Percentiles rank a stretch among this genome's conserved stretches.
These are phyloP conservation scores for Microbotryum violaceum DNA, from an alignment of 1,284 basidiomycete species.

Conservation along the genomic window DNA sequence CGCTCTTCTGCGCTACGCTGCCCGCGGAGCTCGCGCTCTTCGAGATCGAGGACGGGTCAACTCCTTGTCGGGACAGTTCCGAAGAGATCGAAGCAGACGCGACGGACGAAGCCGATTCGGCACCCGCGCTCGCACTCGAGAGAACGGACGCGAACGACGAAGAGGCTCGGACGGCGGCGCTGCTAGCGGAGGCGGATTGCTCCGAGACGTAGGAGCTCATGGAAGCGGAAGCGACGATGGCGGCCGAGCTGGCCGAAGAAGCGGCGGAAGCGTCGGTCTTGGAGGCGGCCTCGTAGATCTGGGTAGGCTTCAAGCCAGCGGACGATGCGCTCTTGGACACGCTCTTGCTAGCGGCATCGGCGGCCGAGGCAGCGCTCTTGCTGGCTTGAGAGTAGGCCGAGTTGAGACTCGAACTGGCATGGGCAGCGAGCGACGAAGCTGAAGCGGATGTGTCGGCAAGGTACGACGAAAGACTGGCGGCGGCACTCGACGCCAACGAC, in stretches of 20 bases:
- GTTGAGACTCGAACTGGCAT: constrained; percentile 8
- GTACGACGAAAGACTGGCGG: constrained; percentile 10
- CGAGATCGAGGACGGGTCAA: constrained; percentile 15
- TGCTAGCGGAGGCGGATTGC: background rate
- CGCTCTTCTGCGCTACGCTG: constrained; percentile 10
- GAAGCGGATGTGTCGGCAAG: constrained; percentile 9
- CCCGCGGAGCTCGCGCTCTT: constrained; percentile 15
- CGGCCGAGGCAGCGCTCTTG: constrained; percentile 9
- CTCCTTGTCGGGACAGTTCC: constrained; percentile 16
- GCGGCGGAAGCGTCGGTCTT: constrained; percentile 1
- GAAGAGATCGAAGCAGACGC: constrained; percentile 19
- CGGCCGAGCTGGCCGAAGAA: background rate
- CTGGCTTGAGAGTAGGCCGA: constrained; percentile 11
- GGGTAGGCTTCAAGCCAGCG: background rate
- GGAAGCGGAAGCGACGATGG: constrained; percentile 5
- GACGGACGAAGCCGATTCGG: constrained; percentile 15
- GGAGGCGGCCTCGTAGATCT: background rate
- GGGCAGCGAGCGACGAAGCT: constrained; percentile 10
- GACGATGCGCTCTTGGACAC: background rate
- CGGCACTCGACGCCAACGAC: constrained; percentile 8
- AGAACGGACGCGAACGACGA: constrained; percentile 1
- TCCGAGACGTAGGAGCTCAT: background rate
- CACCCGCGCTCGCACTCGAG: background rate
- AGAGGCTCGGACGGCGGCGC: background rate
- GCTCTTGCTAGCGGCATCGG: constrained; percentile 3